Percentiles rank a stretch among this genome's conserved stretches.
These are phyloP conservation scores for Gymnopus androsaceus DNA, from an alignment of 1,284 basidiomycete species.

Conservation along the genomic window DNA sequence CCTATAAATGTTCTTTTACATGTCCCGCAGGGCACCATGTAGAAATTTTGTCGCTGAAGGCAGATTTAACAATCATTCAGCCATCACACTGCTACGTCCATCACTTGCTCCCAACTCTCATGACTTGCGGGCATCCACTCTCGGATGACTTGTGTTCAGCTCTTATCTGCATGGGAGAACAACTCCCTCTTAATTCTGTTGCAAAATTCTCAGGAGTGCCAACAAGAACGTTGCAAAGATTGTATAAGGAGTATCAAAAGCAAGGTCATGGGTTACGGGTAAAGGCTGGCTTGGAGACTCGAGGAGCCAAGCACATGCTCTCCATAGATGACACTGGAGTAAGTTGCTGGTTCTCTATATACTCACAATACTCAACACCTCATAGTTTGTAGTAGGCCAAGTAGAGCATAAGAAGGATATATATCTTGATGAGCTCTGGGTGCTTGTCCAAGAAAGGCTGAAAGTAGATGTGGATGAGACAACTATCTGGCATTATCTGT, in stretches of 20 bases:
- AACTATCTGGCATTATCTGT: constrained; percentile 21
- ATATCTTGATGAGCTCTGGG: constrained; percentile 6
- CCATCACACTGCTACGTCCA: no score
- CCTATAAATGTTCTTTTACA: no score
- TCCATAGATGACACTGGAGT: neutral
- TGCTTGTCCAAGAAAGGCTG: neutral
- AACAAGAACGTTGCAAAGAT: neutral
- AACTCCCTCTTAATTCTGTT: neutral
- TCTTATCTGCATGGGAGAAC: neutral
- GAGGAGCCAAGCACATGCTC: neutral
- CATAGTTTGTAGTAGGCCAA: constrained; percentile 1
- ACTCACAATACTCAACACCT: neutral
- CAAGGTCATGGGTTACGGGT: neutral
- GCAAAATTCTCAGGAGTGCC: neutral
- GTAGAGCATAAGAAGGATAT: neutral
- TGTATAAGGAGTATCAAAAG: neutral
- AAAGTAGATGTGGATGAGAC: neutral
- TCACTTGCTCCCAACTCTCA: neutral
- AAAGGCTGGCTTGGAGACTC: neutral
- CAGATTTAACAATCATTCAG: no score
- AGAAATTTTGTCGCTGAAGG: no score
- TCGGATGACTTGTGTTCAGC: neutral
- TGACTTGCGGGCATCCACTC: neutral
- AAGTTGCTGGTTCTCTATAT: neutral
- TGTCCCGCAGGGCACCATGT: no score